phyloP scores from a whole-genome alignment of 2,329 filamentous ascomycete species.

The Colletotrichum agaves region DNA sequence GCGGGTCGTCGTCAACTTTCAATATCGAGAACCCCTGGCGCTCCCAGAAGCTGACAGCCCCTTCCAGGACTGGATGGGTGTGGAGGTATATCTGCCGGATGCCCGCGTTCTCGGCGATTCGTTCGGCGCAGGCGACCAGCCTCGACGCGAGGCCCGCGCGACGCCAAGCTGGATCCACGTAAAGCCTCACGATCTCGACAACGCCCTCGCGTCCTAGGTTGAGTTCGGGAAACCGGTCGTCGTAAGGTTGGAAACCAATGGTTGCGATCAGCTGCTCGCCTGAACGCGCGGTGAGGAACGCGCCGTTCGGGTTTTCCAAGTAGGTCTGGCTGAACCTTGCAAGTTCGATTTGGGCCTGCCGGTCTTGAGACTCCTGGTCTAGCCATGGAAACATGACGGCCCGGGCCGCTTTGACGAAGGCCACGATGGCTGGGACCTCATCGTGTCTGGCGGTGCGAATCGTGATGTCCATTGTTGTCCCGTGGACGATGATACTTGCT shows the following conservation, averaged over 20 bases:
- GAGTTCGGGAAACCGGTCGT: constrained; percentile 42
- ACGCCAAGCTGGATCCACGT: constrained; percentile 42
- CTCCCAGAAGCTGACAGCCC: constrained; percentile 44
- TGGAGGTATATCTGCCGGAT: constrained; percentile 43
- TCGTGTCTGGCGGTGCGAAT: constrained; percentile 38
- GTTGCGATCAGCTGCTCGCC: constrained; percentile 41
- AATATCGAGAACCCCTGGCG: constrained; percentile 40
- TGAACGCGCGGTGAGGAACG: constrained; percentile 39
- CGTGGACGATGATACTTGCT: too few relatives aligned
- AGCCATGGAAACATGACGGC: constrained; percentile 45
- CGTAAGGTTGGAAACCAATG: constrained; percentile 42
- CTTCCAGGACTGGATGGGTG: constrained; percentile 44
- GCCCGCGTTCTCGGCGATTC: constrained; percentile 31
- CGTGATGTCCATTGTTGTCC: constrained; percentile 2
- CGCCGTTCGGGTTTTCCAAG: constrained; percentile 40
- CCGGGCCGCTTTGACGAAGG: constrained; percentile 41
- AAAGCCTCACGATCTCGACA: constrained; percentile 44
- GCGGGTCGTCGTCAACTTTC: constrained; percentile 40
- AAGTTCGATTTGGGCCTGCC: constrained; percentile 38
- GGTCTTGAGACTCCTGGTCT: constrained; percentile 35
- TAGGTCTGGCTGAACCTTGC: constrained; percentile 39
- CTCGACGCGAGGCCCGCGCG: constrained; percentile 44
- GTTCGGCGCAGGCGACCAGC: constrained; percentile 37
- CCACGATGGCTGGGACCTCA: constrained; percentile 41
- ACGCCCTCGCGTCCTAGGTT: constrained; percentile 34